Evolutionary conservation across 306 rosid genomes (phyloP), one percentile per base, ranked within the genome.

Genomic region (Pyrus pyrifolia): DNA sequence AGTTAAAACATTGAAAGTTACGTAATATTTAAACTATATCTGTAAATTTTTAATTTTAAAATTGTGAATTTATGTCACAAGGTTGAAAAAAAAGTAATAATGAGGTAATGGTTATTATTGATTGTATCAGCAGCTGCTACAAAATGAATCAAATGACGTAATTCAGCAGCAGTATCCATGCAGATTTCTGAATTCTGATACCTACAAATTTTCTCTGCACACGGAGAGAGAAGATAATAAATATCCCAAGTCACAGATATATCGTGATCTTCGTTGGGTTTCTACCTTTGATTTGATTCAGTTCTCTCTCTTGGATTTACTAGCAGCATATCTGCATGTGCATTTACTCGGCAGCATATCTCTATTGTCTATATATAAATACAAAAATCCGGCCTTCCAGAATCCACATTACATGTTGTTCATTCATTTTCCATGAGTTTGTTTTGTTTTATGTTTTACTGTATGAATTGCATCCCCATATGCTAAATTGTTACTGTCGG

Each of bases 371-470:
- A 40, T 81, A 30, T 75, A 25, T 72, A 75, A 76, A 86, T 77
- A 62, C 44, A 68, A 31, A 21, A 27, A 61, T 27, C 30, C 44
- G 9, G 8, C 42, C n/a, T 3, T 15, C 11, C 21, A 18, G 13
- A 30, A 13, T 72, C 73, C 78, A 70, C 61, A 80, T 70, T 72
- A 40, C 71, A 11, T 71, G 52, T 9, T 19, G 10, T 84, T 83
- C 91, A 88, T 78, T 76, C 89, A 68, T 79, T 58, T 85, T 89
- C 42, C 82, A 89, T 86, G 93, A 88, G 84, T 81, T 53, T 60
- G 80, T 61, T 78, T 73, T 75, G 80, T 58, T 70, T 22, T 70
- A 44, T 62, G 69, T 73, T 49, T 49, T 49, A 49, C 15, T 4
- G 19, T 4, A 14, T 15, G 53, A 46, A 14, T 46, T 14, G 53